A percentile compares a stretch with the other conserved stretches of the same genome.
These are phyloP conservation scores for Clonostachys rhizophaga DNA, from an alignment of 2,329 filamentous ascomycete species.

Conservation along the genomic window DNA sequence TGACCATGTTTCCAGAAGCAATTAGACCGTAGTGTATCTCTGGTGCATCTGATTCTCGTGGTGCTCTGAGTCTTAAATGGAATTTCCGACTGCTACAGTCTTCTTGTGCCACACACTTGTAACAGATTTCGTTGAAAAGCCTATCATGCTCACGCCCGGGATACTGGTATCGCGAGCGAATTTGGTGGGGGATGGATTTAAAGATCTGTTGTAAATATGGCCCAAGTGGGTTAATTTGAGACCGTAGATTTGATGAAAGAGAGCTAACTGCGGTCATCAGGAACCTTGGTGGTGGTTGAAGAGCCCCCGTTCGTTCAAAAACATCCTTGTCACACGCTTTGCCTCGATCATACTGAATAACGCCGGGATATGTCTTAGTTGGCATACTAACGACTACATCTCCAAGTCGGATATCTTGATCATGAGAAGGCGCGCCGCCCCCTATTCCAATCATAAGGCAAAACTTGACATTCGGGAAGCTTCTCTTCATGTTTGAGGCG, in stretches of 20 bases:
- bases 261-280: neutral
- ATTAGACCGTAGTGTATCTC: slow-evolving; percentile 5
- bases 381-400: slow-evolving; percentile 11
- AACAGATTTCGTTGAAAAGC: neutral
- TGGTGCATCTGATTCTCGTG: neutral
- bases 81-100: too few relatives aligned
- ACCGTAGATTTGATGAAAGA: neutral
- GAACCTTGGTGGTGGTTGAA: neutral
- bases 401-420: slow-evolving; percentile 8
- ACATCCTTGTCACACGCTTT: neutral
- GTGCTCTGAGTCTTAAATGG: neutral
- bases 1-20: slow-evolving; percentile 1
- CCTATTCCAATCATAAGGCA: slow-evolving; percentile 12
- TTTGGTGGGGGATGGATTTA: too few relatives aligned
- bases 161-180: neutral
- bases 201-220: neutral
- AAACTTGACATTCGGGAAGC: slow-evolving; percentile 17
- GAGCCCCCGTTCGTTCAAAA: slow-evolving; percentile 1
- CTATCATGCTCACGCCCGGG: neutral
- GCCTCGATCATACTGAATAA: slow-evolving; percentile 4
- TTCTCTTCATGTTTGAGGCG: slow-evolving; percentile 18
- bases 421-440: slow-evolving; percentile 6
- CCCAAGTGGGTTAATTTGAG: neutral
- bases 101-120: neutral
- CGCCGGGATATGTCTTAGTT: slow-evolving; percentile 1